phyloP scores from a whole-genome alignment of 2,329 filamentous ascomycete genomes.

The Penicillium fuscoglaucum region DNA sequence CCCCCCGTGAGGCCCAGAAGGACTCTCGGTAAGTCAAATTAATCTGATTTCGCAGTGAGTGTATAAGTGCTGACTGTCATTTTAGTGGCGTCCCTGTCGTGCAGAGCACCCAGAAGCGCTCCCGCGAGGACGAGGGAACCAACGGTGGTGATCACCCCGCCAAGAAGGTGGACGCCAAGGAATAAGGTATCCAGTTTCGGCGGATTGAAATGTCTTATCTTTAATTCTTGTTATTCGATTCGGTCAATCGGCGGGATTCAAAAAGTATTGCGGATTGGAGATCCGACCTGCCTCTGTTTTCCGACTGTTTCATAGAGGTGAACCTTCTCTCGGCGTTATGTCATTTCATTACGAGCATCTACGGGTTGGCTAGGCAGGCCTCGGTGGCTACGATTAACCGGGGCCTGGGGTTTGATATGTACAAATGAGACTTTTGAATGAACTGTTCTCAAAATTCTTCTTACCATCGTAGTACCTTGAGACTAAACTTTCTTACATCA shows the following conservation, averaged over 20 bases:
- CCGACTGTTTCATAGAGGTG: conserved; percentile 19
- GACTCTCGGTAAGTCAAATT: conserved; percentile 42
- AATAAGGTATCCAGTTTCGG: conserved; percentile 27
- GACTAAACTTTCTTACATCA: background rate
- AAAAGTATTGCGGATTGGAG: conserved; percentile 30
- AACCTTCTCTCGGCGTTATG: conserved; percentile 24
- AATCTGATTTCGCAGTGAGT: background rate
- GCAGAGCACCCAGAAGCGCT: conserved; percentile 49
- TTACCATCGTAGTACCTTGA: background rate
- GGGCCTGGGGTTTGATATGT: conserved; percentile 8
- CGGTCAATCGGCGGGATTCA: conserved; percentile 17
- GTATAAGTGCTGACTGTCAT: conserved; percentile 4
- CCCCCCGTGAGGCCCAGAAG: conserved; percentile 36
- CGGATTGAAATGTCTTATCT: conserved; percentile 3
- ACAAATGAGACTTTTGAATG: conserved; percentile 10
- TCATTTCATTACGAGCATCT: conserved; percentile 14
- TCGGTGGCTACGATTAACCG: conserved; percentile 1
- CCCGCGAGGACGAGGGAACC: conserved; percentile 43
- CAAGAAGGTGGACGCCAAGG: conserved; percentile 53
- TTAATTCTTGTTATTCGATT: conserved; percentile 20
- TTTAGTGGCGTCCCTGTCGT: conserved; percentile 47
- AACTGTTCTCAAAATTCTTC: background rate
- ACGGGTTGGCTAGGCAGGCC: conserved; percentile 6
- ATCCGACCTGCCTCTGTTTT: conserved; percentile 12
- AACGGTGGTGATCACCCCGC: conserved; percentile 42